These are phyloP conservation scores for Paramecium biaurelia DNA, from an alignment of 73 alveolate species.

Conservation along the genomic window DNA sequence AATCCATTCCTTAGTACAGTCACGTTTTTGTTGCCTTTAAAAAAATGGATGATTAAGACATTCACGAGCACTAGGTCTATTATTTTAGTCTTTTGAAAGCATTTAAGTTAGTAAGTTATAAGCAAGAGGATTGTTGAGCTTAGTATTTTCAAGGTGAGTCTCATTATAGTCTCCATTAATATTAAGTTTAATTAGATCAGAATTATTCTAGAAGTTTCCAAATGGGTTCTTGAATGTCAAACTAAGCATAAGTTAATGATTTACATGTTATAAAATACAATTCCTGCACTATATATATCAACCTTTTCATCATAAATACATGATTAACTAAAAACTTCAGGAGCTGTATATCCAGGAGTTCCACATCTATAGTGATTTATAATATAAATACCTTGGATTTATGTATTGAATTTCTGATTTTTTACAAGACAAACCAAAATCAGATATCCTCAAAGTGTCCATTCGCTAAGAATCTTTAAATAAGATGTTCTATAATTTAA, in stretches of 20 bases:
- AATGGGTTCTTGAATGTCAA: background rate
- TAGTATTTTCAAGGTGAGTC: background rate
- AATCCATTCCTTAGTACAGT: background rate
- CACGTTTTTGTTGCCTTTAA: background rate
- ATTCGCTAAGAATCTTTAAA: background rate
- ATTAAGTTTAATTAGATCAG: background rate
- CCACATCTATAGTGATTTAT: constrained; percentile 62
- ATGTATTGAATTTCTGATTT: background rate
- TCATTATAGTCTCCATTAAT: background rate
- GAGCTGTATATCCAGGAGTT: constrained; percentile 77
- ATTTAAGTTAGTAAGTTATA: background rate
- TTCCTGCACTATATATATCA: constrained; percentile 56
- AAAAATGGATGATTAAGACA: background rate
- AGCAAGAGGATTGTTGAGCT: background rate
- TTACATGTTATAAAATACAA: constrained; percentile 9
- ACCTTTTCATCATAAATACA: constrained; percentile 41
- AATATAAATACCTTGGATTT: background rate
- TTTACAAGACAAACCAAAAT: background rate
- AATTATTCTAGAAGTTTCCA: background rate
- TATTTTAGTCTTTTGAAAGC: background rate
- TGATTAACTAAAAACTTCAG: constrained; percentile 62
- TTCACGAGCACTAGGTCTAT: background rate
- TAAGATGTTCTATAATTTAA: background rate
- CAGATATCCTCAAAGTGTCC: background rate
- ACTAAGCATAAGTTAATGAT: background rate